Base-by-base conservation (phyloP, 2,329 filamentous ascomycete genomes). In the Phaeosphaeria sp. region DNA sequence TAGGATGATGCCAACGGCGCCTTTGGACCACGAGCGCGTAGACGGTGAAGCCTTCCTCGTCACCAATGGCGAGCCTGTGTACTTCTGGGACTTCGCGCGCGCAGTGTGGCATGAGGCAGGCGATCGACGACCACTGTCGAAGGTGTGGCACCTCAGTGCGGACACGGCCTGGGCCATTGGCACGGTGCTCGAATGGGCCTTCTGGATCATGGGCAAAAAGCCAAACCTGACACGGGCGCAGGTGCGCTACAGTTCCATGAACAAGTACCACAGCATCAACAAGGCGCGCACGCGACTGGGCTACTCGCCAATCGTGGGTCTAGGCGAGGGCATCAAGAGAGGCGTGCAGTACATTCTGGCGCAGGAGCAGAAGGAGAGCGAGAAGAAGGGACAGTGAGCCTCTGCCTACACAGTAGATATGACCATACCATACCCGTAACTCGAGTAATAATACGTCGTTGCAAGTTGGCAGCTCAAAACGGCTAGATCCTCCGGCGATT, bases 241-340 rank as follows among this genome's bases (percentile, higher is more conserved):
- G 64, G 80, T 91, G 59, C 80, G 84, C 64, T 91, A 89, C 75
- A 87, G 86, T 71, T 88, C 85, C 74, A 91, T 92, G 88, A 90
- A 87, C 56, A 83, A 91, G 56, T 93, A 92, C 78, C 92, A 91
- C 78, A 87, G 88, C 78, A 92, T 92, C 73, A 80, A 81, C 57
- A 93, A 93, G 84, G 91, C 91, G 55, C 90, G 87, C 82, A 81
- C 75, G 67, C 81, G 90, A 65, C 79, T 93, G 54, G 88, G 88
- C 2, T 93, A 93, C 77, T 75, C 79, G 74, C 90, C 91, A 2
- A 77, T 91, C 53, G 87, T 91, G 51, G 80, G 81, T 43, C 78
- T 93, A 56, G 83, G 88, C 60, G 89, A 92, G 65, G 91, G 89
- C 9, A 77, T 83, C 17, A 71, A 70, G 66, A 78, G 78, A 55